A percentile compares a stretch with the other conserved stretches of the same genome.
Conservation (phyloP, 345 rosid species). For the Kernera saxatilis region DNA sequence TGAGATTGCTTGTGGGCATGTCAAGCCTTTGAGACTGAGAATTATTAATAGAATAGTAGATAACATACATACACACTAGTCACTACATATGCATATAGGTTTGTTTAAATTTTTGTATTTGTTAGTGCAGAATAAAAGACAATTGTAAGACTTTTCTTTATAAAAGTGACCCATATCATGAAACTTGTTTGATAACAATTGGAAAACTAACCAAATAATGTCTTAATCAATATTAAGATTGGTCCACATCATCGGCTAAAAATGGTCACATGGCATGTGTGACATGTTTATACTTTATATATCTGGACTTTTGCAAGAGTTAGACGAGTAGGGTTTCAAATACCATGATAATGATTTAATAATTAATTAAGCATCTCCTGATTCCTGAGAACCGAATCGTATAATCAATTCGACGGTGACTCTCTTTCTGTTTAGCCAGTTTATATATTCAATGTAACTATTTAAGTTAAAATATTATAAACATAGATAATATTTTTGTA, state of each 20-base stretch:
- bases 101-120: background rate
- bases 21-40: constrained; percentile 11
- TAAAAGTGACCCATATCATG: constrained; percentile 1
- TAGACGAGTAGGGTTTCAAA: constrained; percentile 21
- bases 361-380: background rate
- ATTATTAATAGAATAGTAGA: constrained; percentile 8
- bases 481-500: too few species aligned
- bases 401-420: constrained; percentile 39
- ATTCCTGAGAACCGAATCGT: background rate
- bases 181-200: constrained; percentile 10
- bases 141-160: constrained; percentile 15
- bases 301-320: constrained; percentile 20
- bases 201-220: constrained; percentile 17
- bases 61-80: background rate
- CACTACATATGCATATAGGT: background rate
- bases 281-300: constrained; percentile 2
- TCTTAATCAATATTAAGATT: background rate
- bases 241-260: constrained; percentile 24
- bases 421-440: background rate
- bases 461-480: too few species aligned
- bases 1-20: constrained; percentile 29
- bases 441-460: background rate
- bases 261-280: constrained; percentile 28
- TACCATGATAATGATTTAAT: background rate
- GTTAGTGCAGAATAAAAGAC: constrained; percentile 6